Percentiles rank a stretch among this genome's conserved stretches.
These are phyloP conservation scores for Heliocybe sulcata DNA, from an alignment of 1,284 basidiomycete species.

Conservation along the genomic window DNA sequence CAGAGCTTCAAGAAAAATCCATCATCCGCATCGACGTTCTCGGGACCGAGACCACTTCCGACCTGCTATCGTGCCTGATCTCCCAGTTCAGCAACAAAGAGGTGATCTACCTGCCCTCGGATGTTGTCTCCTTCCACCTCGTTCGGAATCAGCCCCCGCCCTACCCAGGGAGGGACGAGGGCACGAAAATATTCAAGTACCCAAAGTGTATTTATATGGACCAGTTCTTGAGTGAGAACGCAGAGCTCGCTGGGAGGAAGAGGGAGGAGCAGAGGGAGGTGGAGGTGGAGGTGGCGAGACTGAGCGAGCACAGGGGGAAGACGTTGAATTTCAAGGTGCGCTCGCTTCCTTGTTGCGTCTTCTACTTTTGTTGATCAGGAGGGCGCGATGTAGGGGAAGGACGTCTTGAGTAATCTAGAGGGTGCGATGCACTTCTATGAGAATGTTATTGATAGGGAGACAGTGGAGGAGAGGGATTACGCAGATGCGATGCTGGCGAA, in stretches of 20 bases:
- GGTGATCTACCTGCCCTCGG: constrained; percentile 53
- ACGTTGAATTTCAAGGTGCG: constrained; percentile 50
- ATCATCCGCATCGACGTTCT: constrained; percentile 32
- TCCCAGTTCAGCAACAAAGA: constrained; percentile 26
- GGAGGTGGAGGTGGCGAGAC: constrained; percentile 34
- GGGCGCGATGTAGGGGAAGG: constrained; percentile 37
- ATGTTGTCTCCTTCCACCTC: constrained; percentile 55
- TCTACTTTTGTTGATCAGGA: too few relatives aligned
- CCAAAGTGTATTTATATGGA: constrained; percentile 64
- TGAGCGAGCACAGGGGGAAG: constrained; percentile 39
- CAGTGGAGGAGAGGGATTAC: constrained; percentile 30
- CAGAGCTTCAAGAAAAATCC: constrained; percentile 27
- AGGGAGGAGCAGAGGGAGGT: constrained; percentile 36
- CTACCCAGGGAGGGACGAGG: not conserved
- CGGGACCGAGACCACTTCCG: constrained; percentile 50
- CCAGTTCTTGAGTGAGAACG: constrained; percentile 55
- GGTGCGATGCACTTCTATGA: constrained; percentile 64
- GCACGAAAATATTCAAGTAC: constrained; percentile 34
- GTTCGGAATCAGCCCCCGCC: constrained; percentile 15
- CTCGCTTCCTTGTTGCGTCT: too few relatives aligned
- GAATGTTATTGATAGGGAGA: constrained; percentile 44
- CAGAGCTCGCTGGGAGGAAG: constrained; percentile 41
- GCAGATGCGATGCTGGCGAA: constrained; percentile 38
- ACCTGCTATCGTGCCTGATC: constrained; percentile 43
- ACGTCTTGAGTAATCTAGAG: constrained; percentile 51